Evolutionary conservation across 805 yeast species (phyloP).

Genomic region (Ogataea parapolymorpha): DNA sequence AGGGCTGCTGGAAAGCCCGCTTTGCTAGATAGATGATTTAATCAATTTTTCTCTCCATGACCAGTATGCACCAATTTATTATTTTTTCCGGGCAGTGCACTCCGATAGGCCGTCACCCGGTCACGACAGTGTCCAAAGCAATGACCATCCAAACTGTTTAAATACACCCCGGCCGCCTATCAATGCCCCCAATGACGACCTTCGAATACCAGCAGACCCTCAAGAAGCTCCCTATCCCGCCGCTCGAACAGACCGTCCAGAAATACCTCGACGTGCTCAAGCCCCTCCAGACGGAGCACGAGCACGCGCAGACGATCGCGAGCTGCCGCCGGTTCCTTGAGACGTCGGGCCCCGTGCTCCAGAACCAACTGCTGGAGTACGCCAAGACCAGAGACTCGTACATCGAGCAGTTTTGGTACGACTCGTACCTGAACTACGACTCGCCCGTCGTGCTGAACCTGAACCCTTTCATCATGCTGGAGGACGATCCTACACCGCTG

Average conservation of each 20-base stretch:
- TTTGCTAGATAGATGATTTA: conserved; percentile 4
- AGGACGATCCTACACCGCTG: conserved; percentile 83
- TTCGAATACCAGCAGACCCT: conserved; percentile 59
- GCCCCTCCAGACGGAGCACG: conserved; percentile 79
- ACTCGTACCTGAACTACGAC: conserved; percentile 82
- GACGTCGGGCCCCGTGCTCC: conserved; percentile 54
- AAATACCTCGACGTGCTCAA: conserved; percentile 63
- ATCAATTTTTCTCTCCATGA: background rate
- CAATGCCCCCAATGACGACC: conserved; percentile 34
- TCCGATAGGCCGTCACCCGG: conserved; percentile 9
- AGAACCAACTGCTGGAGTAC: conserved; percentile 60
- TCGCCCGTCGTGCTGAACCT: conserved; percentile 88
- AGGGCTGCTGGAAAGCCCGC: conserved; percentile 1
- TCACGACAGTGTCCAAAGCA: conserved; percentile 2
- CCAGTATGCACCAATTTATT: background rate
- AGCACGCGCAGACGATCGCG: conserved; percentile 55
- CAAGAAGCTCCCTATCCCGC: conserved; percentile 77
- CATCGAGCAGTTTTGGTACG: conserved; percentile 94
- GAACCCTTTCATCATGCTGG: conserved; percentile 85
- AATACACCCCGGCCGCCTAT: background rate
- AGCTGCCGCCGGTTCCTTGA: conserved; percentile 58
- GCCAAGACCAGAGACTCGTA: conserved; percentile 66
- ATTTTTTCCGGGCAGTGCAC: conserved; percentile 6
- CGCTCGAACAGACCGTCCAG: conserved; percentile 60
- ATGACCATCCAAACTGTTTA: conserved; percentile 4